These are phyloP conservation scores for Acmispon strigosus DNA, from an alignment of 306 rosid genomes.

Conservation along the genomic window DNA sequence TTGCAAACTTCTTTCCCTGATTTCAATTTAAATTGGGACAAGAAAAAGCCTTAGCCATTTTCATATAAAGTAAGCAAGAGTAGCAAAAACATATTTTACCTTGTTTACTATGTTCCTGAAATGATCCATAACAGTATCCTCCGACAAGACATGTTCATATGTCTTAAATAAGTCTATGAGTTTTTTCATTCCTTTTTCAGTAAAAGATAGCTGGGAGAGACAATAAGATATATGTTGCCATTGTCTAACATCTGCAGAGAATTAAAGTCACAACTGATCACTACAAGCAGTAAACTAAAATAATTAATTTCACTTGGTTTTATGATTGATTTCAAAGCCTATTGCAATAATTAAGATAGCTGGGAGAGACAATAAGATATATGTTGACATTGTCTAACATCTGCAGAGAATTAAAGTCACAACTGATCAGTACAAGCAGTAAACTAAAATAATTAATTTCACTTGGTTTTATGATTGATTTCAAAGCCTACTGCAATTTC, in stretches of 20 bases:
- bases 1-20: slow-evolving; percentile 92
- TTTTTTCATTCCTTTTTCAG: slow-evolving; percentile 89
- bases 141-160: slow-evolving; percentile 68
- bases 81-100: slow-evolving; percentile 40
- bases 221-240: slow-evolving; percentile 89
- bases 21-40: not conserved
- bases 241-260: slow-evolving; percentile 62
- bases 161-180: slow-evolving; percentile 80
- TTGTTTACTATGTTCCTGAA: slow-evolving; percentile 72
- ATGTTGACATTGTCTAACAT: slow-evolving; percentile 68
- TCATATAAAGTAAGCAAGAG: slow-evolving; percentile 6
- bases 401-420: slow-evolving; percentile 38
- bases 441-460: not conserved
- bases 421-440: slow-evolving; percentile 4
- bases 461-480: not conserved
- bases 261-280: slow-evolving; percentile 4
- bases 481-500: not conserved
- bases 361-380: slow-evolving; percentile 95
- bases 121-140: slow-evolving; percentile 80
- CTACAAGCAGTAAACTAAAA: not conserved
- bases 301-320: not conserved
- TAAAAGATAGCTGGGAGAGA: slow-evolving; percentile 90
- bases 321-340: not conserved
- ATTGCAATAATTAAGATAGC: slow-evolving; percentile 46
- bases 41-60: not conserved